Evolutionary conservation across 2,329 filamentous ascomycete species (phyloP).

Genomic region (Xylariaceae sp.): DNA sequence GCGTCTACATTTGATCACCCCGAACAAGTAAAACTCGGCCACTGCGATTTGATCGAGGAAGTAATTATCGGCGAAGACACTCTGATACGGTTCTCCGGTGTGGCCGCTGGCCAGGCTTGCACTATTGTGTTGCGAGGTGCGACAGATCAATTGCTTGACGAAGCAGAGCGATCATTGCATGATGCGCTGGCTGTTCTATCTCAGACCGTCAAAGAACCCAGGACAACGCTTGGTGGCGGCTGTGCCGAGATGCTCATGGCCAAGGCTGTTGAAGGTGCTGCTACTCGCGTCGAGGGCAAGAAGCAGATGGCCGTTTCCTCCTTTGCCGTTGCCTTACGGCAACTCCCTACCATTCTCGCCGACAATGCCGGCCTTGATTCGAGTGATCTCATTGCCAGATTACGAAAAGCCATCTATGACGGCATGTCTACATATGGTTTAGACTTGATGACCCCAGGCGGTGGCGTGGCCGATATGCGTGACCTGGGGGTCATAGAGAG

Average conservation of each 20-base stretch:
- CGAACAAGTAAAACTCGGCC: slow-evolving; percentile 91
- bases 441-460: slow-evolving; percentile 83
- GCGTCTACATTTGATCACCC: slow-evolving; percentile 97
- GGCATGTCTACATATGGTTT: slow-evolving; percentile 89
- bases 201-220: slow-evolving; percentile 91
- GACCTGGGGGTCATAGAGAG: slow-evolving; percentile 94
- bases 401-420: slow-evolving; percentile 92
- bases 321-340: slow-evolving; percentile 83
- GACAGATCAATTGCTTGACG: slow-evolving; percentile 93
- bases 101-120: slow-evolving; percentile 89
- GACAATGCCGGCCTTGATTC: slow-evolving; percentile 97
- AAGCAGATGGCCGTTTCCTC: slow-evolving; percentile 89
- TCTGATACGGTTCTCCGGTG: slow-evolving; percentile 94
- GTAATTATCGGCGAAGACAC: slow-evolving; percentile 98
- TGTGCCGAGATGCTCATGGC: slow-evolving; percentile 99
- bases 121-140: slow-evolving; percentile 95
- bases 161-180: slow-evolving; percentile 92
- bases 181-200: slow-evolving; percentile 94
- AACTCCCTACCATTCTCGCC: slow-evolving; percentile 92
- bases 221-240: slow-evolving; percentile 89
- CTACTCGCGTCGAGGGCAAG: slow-evolving; percentile 93
- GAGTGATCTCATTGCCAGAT: slow-evolving; percentile 83
- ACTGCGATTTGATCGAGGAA: slow-evolving; percentile 94
- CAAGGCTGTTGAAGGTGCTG: slow-evolving; percentile 90
- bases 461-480: slow-evolving; percentile 92